Evolutionary conservation across 306 rosid genomes (phyloP).

Genomic region (Medicago truncatula): DNA sequence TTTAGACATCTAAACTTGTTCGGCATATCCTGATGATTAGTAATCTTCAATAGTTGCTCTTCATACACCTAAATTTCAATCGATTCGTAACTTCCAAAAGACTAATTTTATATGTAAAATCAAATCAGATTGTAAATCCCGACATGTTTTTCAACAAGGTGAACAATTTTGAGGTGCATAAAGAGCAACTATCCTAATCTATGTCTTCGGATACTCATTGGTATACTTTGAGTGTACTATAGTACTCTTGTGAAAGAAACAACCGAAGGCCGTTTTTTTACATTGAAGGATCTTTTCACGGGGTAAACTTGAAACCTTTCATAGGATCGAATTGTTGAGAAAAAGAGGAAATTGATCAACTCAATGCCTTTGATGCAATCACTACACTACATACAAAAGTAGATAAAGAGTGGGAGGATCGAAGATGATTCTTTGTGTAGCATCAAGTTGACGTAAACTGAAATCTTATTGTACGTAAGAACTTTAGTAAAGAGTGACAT

Average conservation of each 20-base stretch:
- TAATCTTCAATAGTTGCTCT: too few species aligned
- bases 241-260: slow-evolving; percentile 2
- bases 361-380: background rate
- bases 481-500: slow-evolving; percentile 46
- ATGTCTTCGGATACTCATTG: background rate
- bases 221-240: background rate
- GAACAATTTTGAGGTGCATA: too few species aligned
- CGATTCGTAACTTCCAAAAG: too few species aligned
- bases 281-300: slow-evolving; percentile 8
- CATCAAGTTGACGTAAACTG: slow-evolving; percentile 35
- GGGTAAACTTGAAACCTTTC: background rate
- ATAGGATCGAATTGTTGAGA: background rate
- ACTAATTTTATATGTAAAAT: too few species aligned
- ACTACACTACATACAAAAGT: background rate
- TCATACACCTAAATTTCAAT: too few species aligned
- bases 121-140: too few species aligned
- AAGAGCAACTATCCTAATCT: too few species aligned
- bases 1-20: too few species aligned
- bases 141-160: too few species aligned
- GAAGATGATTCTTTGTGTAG: slow-evolving; percentile 18
- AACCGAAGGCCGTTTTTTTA: background rate
- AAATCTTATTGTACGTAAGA: slow-evolving; percentile 40
- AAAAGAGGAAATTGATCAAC: background rate
- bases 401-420: background rate
- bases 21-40: too few species aligned